phyloP scores from a whole-genome alignment of 768 basidiomycete genomes.

The Melanogaster broomeanus region DNA sequence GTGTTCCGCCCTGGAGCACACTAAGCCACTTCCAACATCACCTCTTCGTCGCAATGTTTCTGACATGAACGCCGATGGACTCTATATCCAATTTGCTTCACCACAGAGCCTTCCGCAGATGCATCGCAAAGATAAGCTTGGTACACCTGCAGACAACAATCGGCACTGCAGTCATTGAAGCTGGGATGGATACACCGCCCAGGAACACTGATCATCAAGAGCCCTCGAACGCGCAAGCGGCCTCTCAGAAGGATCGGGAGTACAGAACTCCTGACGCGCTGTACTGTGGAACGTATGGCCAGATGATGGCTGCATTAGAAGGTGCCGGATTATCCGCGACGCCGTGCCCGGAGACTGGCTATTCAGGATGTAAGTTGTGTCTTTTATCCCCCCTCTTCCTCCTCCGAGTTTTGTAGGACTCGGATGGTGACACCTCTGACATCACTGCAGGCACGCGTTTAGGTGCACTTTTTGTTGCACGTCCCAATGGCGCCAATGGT shows the following conservation, averaged over 20 bases:
- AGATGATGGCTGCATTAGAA: constrained; percentile 40
- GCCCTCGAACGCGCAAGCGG: neutral
- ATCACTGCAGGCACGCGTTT: constrained; percentile 37
- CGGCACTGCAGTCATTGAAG: constrained; percentile 37
- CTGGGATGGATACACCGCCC: constrained; percentile 41
- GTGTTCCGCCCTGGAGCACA: constrained; percentile 1
- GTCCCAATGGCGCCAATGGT: constrained; percentile 24
- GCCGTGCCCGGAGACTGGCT: constrained; percentile 30
- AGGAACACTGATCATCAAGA: constrained; percentile 5
- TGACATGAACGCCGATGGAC: constrained; percentile 18
- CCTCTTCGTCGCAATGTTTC: constrained; percentile 1
- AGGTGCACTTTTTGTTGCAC: constrained; percentile 43
- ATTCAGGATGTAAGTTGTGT: constrained; percentile 32
- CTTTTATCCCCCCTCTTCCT: neutral
- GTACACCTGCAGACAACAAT: constrained; percentile 37
- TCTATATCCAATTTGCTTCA: constrained; percentile 24
- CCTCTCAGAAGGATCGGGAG: constrained; percentile 4
- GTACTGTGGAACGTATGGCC: constrained; percentile 46
- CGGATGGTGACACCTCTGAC: neutral
- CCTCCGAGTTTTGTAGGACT: neutral
- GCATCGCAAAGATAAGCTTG: constrained; percentile 24
- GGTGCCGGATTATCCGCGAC: constrained; percentile 37
- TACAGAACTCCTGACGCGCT: constrained; percentile 29
- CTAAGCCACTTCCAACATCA: constrained; percentile 22
- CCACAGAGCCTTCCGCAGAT: constrained; percentile 1